phyloP scores from a whole-genome alignment of 1,284 basidiomycete genomes.

The Cryptococcus sp. region DNA sequence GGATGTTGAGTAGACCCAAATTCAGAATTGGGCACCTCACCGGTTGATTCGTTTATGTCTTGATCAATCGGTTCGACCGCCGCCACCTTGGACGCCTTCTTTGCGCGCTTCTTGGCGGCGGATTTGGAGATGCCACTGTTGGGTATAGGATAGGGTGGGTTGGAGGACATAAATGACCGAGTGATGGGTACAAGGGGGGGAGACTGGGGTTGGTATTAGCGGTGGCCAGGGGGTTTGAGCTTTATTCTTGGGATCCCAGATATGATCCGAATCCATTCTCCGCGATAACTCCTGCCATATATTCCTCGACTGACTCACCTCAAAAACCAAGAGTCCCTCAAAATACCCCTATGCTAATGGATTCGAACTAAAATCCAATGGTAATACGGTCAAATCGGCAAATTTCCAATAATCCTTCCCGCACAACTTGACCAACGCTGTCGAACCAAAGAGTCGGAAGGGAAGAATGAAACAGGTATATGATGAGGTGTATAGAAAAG shows the following conservation, averaged over 20 bases:
- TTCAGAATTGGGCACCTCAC: not conserved
- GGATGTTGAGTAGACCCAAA: not conserved
- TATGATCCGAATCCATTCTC: not conserved
- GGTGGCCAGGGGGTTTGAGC: too few species aligned
- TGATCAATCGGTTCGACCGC: slow-evolving; percentile 1
- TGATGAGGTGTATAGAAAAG: too few species aligned
- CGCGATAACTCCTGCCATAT: not conserved
- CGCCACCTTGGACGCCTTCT: slow-evolving; percentile 37
- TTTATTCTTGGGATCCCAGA: too few species aligned
- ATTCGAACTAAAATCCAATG: too few species aligned
- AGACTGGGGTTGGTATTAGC: not conserved
- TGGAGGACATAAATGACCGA: slow-evolving; percentile 28
- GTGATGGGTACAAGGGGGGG: not conserved
- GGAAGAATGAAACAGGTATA: too few species aligned
- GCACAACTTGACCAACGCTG: too few species aligned
- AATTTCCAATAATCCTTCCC: too few species aligned
- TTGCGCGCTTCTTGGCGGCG: slow-evolving; percentile 45
- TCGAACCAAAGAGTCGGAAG: too few species aligned
- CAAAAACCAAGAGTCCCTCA: slow-evolving; percentile 1
- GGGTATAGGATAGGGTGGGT: slow-evolving; percentile 21
- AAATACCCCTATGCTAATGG: not conserved
- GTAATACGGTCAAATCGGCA: too few species aligned
- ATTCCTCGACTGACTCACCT: not conserved
- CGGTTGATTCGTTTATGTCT: not conserved
- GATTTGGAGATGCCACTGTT: slow-evolving; percentile 41